These are phyloP conservation scores for Arabis hirsuta DNA, from an alignment of 345 rosid species.

Conservation along the genomic window DNA sequence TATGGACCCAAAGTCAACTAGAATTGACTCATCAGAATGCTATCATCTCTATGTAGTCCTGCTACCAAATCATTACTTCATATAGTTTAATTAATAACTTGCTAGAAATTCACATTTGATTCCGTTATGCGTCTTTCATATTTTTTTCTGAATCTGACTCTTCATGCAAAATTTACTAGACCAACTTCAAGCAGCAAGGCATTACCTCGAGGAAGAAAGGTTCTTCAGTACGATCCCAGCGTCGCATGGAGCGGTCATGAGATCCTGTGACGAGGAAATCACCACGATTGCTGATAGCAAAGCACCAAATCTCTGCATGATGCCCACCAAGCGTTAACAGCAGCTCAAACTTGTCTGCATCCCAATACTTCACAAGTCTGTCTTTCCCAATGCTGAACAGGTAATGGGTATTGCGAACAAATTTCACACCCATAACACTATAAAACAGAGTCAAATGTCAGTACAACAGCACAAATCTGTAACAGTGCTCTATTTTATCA, in stretches of 20 bases:
- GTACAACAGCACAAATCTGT: constrained; percentile 12
- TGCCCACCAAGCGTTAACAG: constrained; percentile 93
- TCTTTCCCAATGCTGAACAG: constrained; percentile 95
- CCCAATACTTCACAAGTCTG: constrained; percentile 93
- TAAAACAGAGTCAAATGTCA: constrained; percentile 48
- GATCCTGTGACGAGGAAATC: constrained; percentile 97
- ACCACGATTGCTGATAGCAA: constrained; percentile 82
- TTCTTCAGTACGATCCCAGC: constrained; percentile 98
- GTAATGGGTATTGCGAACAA: constrained; percentile 88
- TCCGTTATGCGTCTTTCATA: neutral
- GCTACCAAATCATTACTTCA: neutral
- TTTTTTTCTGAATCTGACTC: neutral
- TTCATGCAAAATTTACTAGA: constrained; percentile 7
- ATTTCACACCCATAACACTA: constrained; percentile 94
- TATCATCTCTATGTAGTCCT: neutral
- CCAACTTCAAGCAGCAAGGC: constrained; percentile 2
- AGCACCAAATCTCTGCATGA: constrained; percentile 95
- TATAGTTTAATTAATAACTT: neutral
- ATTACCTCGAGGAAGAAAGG: constrained; percentile 93
- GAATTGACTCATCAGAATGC: constrained; percentile 5
- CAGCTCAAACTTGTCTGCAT: constrained; percentile 95
- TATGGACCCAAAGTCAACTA: neutral
- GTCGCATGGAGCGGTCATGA: constrained; percentile 94
- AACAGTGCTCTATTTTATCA: neutral
- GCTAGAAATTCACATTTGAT: constrained; percentile 7